Base-by-base conservation (phyloP, 306 rosid genomes). In the Cicer yamashitae region DNA sequence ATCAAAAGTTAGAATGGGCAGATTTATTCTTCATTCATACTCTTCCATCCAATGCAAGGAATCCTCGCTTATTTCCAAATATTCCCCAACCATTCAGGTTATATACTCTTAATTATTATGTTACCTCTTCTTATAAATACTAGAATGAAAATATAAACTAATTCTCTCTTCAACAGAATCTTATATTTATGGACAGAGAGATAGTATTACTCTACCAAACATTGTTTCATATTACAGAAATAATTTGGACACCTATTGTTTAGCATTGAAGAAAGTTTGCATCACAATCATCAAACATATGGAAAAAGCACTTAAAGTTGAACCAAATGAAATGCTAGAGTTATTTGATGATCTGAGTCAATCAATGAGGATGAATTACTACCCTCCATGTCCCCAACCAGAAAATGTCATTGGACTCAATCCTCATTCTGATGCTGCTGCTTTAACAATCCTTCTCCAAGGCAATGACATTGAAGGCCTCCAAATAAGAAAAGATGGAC, bases 361-460 rank as follows among this genome's bases (percentile, higher is more conserved):
- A 73, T 0, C 62, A 52, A 67, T 76, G 69, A 82, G 82, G 78
- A 18, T 71, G 78, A 85, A 73, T 76, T 62, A 67, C 54, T 85
- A 79, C 72, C 86, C 89, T 53, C 84, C 86, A 45, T 85, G 86
- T 69, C 78, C 89, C 2, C 78, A 79, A 41, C 84, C 86, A 39
- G 86, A 85, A 10, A 50, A 60, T 46, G 86, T 80, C 6, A 79
- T 82, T 38, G 86, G 86, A 7, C 7, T 85, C 0, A 30, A 50
- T 10, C 80, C 86, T 67, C 89, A 85, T 50, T 79, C 89, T 2
- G 89, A 85, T 64, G 78, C 57, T 4, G 54, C 2, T 3, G 83
- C 47, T 25, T 62, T 85, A 46, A 82, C 78, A n/a, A 79, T 85
- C 8, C 82, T 85, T 10, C 78, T 76, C 13, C 86, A 85, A 80